Evolutionary conservation across 331 rosid species (phyloP), one percentile per base, ranked within the genome.

Genomic region (Malus hybrid): DNA sequence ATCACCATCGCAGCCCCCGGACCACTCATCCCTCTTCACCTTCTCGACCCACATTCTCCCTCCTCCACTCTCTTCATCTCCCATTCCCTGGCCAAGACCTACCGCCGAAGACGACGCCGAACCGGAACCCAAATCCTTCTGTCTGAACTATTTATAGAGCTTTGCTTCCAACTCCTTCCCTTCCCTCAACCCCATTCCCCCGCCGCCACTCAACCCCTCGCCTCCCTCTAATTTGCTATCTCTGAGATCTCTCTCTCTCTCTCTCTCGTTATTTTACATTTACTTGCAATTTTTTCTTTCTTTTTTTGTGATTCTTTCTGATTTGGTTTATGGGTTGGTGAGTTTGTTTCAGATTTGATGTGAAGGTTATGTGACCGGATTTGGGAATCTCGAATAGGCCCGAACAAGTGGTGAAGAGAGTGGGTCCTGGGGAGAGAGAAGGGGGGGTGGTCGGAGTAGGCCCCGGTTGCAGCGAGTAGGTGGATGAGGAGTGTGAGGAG

Each of bases 121-220:
- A 81, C 77, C 20, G 75, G 74, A 16, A 71, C 68, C 2, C 75
- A 69, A 63, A 7, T 77, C 32, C 13, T 73, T 63, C 88, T 88
- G 48, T 91, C 90, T 6, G 93, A 52, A 52, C 20, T 93, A 71
- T 91, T 91, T 71, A 15, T 89, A 31, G 87, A 79, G 73, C 63
- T 28, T 7, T 89, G 89, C 14, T 89, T 89, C 74, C 89, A 86
- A 81, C 87, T 91, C 6, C 82, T 69, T 61, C 97, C 97, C 4
- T 86, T 85, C 70, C 95, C 93, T 74, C 97, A 87, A 65, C 88
- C 89, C 61, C 95, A n/a, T 50, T 95, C 95, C 29, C 97, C 95
- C 2, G 90, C 95, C 2, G 86, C 93, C 50, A 74, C 74, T 34
- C 91, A 73, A 27, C 16, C 76, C 31, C 95, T 89, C 5, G 77